Percentiles rank a stretch among this genome's conserved stretches.
Evolutionary conservation across 345 rosid genomes (phyloP).

Genomic region (Aquilaria sinensis): DNA sequence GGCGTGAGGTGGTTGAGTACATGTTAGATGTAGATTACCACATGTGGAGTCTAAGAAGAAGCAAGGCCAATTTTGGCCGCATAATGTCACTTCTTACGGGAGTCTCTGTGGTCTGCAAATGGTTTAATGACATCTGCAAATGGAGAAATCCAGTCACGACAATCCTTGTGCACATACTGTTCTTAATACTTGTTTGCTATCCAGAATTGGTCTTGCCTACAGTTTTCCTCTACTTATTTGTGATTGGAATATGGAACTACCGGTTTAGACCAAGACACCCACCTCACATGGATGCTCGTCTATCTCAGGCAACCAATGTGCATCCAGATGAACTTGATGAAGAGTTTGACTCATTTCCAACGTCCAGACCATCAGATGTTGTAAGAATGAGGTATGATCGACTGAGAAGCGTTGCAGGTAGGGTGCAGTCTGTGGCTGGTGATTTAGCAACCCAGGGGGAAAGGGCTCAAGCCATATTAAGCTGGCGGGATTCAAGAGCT

Average conservation of each 20-base stretch:
- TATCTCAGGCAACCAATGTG: conserved; percentile 30
- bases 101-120: conserved; percentile 23
- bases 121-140: conserved; percentile 36
- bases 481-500: conserved; percentile 98
- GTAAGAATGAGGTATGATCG: conserved; percentile 47
- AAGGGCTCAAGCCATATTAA: conserved; percentile 73
- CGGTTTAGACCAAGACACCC: conserved; percentile 43
- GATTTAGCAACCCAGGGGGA: conserved; percentile 67
- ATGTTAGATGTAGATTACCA: conserved; percentile 54
- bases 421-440: conserved; percentile 23
- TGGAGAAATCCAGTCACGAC: conserved; percentile 52
- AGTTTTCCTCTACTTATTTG: conserved; percentile 11
- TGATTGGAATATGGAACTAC: conserved; percentile 47
- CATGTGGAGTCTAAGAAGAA: conserved; percentile 55
- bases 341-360: conserved; percentile 24
- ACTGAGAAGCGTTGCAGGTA: conserved; percentile 34
- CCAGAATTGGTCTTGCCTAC: conserved; percentile 47
- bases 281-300: conserved; percentile 50
- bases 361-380: conserved; percentile 21
- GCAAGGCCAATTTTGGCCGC: conserved; percentile 48
- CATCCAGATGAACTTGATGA: conserved; percentile 38
- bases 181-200: conserved; percentile 38
- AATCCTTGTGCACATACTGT: conserved; percentile 37
- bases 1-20: conserved; percentile 43
- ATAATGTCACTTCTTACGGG: conserved; percentile 34